phyloP scores from a whole-genome alignment of 305 asterid genomes.

The Fraxinus velutina region DNA sequence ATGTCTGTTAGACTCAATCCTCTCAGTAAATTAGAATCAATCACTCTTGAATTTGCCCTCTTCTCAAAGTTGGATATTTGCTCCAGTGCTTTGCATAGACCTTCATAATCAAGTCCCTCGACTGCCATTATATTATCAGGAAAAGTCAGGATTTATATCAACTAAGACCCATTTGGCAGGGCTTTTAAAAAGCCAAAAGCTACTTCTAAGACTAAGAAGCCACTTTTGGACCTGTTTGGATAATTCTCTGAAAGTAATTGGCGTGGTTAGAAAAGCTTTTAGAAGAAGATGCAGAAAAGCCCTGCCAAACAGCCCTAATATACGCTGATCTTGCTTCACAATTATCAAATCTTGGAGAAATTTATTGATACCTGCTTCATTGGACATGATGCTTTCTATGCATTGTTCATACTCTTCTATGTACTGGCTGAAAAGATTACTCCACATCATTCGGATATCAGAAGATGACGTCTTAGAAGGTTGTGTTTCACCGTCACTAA shows the following conservation, averaged over 20 bases:
- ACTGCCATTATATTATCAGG: constrained; percentile 27
- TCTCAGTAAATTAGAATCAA: constrained; percentile 46
- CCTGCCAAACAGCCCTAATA: background rate
- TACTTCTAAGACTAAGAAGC: background rate
- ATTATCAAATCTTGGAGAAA: constrained; percentile 27
- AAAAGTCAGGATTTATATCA: constrained; percentile 8
- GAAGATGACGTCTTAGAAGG: constrained; percentile 19
- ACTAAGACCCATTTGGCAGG: background rate
- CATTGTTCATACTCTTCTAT: constrained; percentile 56
- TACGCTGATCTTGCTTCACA: background rate
- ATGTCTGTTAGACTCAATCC: constrained; percentile 49
- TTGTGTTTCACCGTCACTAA: constrained; percentile 24
- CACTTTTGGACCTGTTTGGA: background rate
- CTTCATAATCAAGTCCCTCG: constrained; percentile 45
- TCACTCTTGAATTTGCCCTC: constrained; percentile 47
- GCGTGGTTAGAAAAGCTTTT: background rate
- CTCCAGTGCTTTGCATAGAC: constrained; percentile 52
- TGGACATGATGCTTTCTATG: constrained; percentile 45
- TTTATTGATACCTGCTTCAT: constrained; percentile 29
- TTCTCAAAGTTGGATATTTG: constrained; percentile 56
- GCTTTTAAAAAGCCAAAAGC: background rate
- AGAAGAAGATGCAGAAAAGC: background rate
- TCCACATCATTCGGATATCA: constrained; percentile 44
- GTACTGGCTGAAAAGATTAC: constrained; percentile 47
- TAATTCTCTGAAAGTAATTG: background rate